phyloP scores from a whole-genome alignment of 345 rosid genomes.

The Eucalyptus rudis region DNA sequence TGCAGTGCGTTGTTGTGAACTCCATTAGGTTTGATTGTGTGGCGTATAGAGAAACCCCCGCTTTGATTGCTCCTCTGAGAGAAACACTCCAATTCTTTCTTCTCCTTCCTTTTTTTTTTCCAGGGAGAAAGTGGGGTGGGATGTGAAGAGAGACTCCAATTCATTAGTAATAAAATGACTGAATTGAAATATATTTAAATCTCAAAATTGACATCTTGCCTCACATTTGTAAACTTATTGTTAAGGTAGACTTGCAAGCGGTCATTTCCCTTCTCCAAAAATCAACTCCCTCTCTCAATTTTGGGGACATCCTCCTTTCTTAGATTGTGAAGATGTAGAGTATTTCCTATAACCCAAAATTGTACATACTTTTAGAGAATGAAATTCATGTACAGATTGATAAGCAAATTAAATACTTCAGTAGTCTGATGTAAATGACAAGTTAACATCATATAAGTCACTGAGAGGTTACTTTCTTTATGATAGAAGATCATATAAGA shows the following conservation, averaged over 20 bases:
- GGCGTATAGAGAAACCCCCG: background rate
- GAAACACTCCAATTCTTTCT: background rate
- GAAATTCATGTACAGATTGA: fast-evolving
- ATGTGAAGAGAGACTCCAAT: background rate
- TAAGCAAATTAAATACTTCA: no score
- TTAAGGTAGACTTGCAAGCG: background rate
- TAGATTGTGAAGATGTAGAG: background rate
- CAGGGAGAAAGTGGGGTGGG: background rate
- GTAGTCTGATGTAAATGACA: fast-evolving
- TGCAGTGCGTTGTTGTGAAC: background rate
- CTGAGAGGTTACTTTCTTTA: fast-evolving
- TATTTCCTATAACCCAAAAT: no score
- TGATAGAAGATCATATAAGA: background rate
- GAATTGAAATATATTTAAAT: background rate
- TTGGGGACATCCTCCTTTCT: fast-evolving
- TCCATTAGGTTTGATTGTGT: background rate
- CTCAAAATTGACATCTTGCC: background rate
- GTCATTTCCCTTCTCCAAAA: background rate
- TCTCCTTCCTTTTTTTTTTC: background rate
- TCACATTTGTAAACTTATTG: background rate
- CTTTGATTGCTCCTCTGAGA: background rate
- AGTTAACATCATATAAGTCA: fast-evolving
- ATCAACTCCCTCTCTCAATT: background rate
- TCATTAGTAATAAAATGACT: background rate
- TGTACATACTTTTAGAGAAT: background rate